Evolutionary conservation across 192 early-diverging fungal species (phyloP).

Genomic region (Backusella macrospora): DNA sequence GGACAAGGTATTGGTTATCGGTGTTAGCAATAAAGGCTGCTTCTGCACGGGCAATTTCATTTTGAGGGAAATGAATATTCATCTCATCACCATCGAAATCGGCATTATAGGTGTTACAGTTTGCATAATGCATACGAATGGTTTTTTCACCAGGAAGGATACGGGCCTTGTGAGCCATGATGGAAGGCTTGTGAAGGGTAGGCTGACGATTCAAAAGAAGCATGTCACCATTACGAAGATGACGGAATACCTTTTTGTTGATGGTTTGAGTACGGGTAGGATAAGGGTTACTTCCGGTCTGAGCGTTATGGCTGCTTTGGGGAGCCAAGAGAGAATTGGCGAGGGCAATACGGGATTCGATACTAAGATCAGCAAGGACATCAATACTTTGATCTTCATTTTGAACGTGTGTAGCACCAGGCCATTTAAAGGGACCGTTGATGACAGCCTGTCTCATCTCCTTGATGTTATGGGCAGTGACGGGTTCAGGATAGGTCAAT

Average conservation of each 20-base stretch:
- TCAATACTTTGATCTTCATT: conserved; percentile 92
- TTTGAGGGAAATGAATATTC: conserved; percentile 99
- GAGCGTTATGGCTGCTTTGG: conserved; percentile 55
- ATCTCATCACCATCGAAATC: conserved; percentile 99
- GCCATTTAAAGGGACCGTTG: conserved; percentile 95
- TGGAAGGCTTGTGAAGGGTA: conserved; percentile 98
- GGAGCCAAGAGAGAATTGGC: conserved; percentile 92
- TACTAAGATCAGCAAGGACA: conserved; percentile 76
- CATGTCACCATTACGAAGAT: conserved; percentile 96
- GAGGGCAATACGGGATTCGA: conserved; percentile 88
- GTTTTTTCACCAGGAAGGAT: conserved; percentile 97
- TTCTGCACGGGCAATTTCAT: conserved; percentile 95
- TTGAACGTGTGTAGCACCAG: conserved; percentile 93
- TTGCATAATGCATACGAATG: conserved; percentile 98
- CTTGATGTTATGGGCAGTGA: conserved; percentile 94
- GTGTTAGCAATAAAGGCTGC: conserved; percentile 94
- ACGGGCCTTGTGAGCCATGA: conserved; percentile 96
- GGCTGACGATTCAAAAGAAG: conserved; percentile 98
- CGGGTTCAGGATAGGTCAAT: conserved; percentile 97
- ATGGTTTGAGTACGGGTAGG: conserved; percentile 65
- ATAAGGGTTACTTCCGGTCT: conserved; percentile 49
- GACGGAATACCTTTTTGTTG: conserved; percentile 97
- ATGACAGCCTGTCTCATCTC: conserved; percentile 90
- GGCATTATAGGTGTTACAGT: conserved; percentile 90
- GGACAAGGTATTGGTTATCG: conserved; percentile 95